These are phyloP conservation scores for Kokia cookei DNA, from an alignment of 441 rosid genomes.

Conservation along the genomic window DNA sequence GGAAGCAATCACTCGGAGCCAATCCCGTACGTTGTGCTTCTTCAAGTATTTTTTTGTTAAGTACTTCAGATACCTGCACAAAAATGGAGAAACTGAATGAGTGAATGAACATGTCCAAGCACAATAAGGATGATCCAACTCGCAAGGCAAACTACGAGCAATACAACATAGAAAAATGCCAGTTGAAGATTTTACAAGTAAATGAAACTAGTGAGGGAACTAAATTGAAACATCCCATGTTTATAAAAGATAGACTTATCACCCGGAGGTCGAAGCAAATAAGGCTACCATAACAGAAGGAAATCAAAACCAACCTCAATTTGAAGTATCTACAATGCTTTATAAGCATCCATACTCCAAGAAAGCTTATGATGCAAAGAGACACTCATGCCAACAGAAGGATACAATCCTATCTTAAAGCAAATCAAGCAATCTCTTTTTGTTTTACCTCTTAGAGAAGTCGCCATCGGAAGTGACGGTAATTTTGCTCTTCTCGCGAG, in stretches of 20 bases:
- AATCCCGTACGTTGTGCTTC: constrained; percentile 71
- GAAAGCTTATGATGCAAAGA: neutral
- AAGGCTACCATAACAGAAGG: neutral
- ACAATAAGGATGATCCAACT: neutral
- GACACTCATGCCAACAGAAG: neutral
- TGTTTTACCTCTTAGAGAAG: constrained; percentile 50
- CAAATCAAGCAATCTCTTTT: neutral
- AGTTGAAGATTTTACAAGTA: neutral
- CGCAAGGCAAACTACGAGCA: neutral
- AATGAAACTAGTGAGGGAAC: neutral
- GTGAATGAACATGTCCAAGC: neutral
- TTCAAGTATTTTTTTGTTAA: constrained; percentile 67
- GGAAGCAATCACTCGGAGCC: constrained; percentile 71
- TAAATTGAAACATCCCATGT: no score
- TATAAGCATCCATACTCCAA: neutral
- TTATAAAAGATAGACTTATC: neutral
- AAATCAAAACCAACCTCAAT: neutral
- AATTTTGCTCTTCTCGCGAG: constrained; percentile 54
- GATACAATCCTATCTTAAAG: neutral
- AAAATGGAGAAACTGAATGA: neutral
- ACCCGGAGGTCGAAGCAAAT: neutral
- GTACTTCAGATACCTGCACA: constrained; percentile 51
- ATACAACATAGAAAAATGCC: neutral
- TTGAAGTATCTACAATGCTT: neutral
- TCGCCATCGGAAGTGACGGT: constrained; percentile 41